These are phyloP conservation scores for Hymenoscyphus linearis DNA, from an alignment of 2,329 filamentous ascomycete genomes.

Conservation along the genomic window DNA sequence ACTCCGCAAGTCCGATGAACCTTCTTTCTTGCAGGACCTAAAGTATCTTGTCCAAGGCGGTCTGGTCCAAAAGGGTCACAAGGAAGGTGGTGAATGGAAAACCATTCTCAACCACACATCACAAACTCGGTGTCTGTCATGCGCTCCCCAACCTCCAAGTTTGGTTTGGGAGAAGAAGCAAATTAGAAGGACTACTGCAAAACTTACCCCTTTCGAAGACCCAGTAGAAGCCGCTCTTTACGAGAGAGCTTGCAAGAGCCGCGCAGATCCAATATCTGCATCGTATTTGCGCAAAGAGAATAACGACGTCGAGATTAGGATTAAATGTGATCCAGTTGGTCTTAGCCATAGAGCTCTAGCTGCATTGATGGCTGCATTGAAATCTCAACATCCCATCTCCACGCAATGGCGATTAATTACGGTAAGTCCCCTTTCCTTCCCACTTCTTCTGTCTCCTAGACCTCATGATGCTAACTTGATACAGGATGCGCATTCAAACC, in stretches of 20 bases:
- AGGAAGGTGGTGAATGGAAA: background rate
- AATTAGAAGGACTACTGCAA: slow-evolving; percentile 30
- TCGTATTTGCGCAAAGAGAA: background rate
- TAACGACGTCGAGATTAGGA: background rate
- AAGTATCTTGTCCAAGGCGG: background rate
- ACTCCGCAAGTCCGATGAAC: background rate
- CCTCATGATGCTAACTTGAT: background rate
- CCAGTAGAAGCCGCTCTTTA: slow-evolving; percentile 36
- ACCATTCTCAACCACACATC: background rate
- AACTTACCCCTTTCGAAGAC: slow-evolving; percentile 5
- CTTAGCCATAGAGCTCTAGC: background rate
- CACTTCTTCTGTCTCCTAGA: background rate
- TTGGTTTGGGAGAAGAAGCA: slow-evolving; percentile 33
- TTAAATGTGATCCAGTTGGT: background rate
- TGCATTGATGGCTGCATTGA: background rate
- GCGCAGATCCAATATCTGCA: background rate
- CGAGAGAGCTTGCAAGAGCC: slow-evolving; percentile 21
- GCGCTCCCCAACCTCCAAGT: slow-evolving; percentile 24
- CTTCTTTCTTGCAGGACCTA: background rate
- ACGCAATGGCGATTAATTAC: background rate
- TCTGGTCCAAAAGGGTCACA: background rate
- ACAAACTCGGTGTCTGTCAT: slow-evolving; percentile 9
- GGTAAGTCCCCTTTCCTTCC: background rate
- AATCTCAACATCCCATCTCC: background rate
- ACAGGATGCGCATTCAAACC: background rate